phyloP scores from a whole-genome alignment of 148 eudicot species.

The Drosera capensis region DNA sequence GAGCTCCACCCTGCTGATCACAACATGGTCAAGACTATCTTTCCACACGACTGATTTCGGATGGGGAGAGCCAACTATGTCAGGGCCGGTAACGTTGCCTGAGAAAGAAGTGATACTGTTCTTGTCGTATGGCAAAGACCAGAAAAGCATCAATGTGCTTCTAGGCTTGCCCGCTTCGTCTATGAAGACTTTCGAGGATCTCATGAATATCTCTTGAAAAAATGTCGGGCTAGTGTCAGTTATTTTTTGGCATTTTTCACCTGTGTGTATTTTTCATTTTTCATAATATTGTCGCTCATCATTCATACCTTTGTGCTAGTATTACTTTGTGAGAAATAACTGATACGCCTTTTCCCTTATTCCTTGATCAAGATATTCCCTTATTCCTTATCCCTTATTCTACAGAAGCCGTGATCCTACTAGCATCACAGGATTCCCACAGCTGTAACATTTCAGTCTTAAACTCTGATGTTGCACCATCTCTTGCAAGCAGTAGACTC shows the following conservation, averaged over 20 bases:
- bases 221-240: not conserved
- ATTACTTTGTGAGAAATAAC: no score
- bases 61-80: constrained; percentile 36
- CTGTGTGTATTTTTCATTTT: not conserved
- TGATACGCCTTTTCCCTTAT: no score
- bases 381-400: no score
- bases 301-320: no score
- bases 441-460: no score
- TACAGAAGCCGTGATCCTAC: no score
- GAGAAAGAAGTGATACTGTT: constrained; percentile 16
- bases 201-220: constrained; percentile 9
- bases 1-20: constrained; percentile 30
- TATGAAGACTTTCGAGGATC: constrained; percentile 24
- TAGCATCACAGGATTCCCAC: no score
- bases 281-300: no score
- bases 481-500: no score
- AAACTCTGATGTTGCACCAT: no score
- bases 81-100: constrained; percentile 24
- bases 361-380: no score
- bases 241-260: not conserved
- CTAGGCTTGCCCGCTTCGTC: constrained; percentile 35
- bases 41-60: constrained; percentile 43
- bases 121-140: constrained; percentile 21
- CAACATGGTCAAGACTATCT: constrained; percentile 40
- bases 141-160: constrained; percentile 29